Evolutionary conservation across 306 rosid genomes (phyloP).

Genomic region (Quercus bicolor): DNA sequence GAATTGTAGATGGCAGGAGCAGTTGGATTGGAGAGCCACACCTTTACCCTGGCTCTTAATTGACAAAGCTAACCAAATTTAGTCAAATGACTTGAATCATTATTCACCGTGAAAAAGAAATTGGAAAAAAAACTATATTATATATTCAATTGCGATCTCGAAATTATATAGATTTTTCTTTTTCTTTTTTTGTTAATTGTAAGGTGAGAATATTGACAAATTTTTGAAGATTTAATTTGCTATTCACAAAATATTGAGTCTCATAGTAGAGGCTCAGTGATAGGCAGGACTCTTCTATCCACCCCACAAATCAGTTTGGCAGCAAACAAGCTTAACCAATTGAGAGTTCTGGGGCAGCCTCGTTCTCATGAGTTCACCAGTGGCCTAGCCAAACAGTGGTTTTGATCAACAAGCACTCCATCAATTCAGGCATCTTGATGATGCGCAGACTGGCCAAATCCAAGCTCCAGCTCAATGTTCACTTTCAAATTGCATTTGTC

Average conservation of each 20-base stretch:
- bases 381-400: background rate
- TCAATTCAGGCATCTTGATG: slow-evolving; percentile 16
- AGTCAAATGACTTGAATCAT: background rate
- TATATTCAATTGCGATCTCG: too few species aligned
- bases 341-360: background rate
- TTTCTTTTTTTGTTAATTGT: too few species aligned
- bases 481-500: slow-evolving; percentile 7
- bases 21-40: background rate
- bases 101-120: too few species aligned
- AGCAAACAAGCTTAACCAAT: background rate
- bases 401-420: slow-evolving; percentile 18
- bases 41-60: background rate
- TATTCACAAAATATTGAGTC: background rate
- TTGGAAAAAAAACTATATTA: too few species aligned
- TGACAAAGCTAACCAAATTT: background rate
- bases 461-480: slow-evolving; percentile 12
- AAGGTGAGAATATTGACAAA: background rate
- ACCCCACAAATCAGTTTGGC: background rate
- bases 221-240: background rate
- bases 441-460: slow-evolving; percentile 3
- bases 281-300: background rate
- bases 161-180: too few species aligned
- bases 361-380: background rate
- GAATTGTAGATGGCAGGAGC: too few species aligned
- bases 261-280: background rate